Base-by-base conservation (phyloP, 2,329 filamentous ascomycete genomes). In the Thielaviopsis punctulata region DNA sequence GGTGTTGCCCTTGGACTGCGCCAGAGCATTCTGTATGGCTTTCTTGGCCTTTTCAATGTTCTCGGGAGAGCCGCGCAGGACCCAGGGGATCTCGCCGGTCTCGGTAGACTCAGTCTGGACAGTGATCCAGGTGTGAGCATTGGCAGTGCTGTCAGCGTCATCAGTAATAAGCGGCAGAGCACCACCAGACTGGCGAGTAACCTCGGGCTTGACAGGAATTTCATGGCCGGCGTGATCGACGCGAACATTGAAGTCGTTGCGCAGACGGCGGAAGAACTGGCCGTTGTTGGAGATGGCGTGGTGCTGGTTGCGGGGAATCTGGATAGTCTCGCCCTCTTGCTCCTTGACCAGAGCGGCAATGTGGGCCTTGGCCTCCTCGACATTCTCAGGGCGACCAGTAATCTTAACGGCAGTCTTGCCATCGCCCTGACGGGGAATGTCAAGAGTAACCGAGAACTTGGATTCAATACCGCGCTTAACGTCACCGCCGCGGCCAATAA, bases 401-500 rank as follows among this genome's bases (percentile, higher is more conserved):
- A 98, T 76, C 72, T 90, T 95, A 63, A 98, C 81, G 55, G 82
- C 84, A 19, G 86, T 90, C 60, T 85, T 82, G 50, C 80, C 82
- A 57, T 84, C 84, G 43, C 87, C 88, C 68, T 95, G 88, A 59
- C 87, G 84, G 21, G 92, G 92, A 55, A 98, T 84, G 61, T 96
- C 90, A 57, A 98, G 79, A 7, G 82, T 80, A 51, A 98, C 82
- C 53, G 79, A 81, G 70, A 95, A 93, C 63, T 89, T 79, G 36
- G 82, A 75, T 71, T 98, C 92, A 23, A 98, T 75, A 57, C 83
- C 77, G 57, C 86, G 84, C 65, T 93, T 85, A 48, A 80, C 81
- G 59, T 95, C 88, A 57, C 93, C 92, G 57, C 87, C 88, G 53
- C 88, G 86, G 43, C 92, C 92, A 62, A 98, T 96, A 22, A 98